phyloP scores from a whole-genome alignment of 2,329 filamentous ascomycete genomes.

The Trichophyton simii region DNA sequence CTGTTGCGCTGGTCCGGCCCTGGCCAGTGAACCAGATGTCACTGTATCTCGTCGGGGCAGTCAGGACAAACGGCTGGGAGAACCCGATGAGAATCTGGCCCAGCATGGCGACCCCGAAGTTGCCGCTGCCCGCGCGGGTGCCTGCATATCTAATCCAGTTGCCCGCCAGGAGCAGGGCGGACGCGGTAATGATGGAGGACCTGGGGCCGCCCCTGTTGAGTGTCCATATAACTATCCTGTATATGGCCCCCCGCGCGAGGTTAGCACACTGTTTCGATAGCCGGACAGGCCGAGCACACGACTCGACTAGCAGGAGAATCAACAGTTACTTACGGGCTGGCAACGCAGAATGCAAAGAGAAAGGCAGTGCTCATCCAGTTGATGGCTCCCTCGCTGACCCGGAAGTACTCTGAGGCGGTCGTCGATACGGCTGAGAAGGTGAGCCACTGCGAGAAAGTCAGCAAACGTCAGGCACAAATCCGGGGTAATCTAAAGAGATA shows the following conservation, averaged over 20 bases:
- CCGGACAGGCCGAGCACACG: neutral
- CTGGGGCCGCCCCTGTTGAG: constrained; percentile 68
- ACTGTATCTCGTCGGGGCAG: constrained; percentile 79
- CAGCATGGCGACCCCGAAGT: constrained; percentile 69
- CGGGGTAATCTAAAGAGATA: neutral
- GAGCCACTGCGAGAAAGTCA: constrained; percentile 54
- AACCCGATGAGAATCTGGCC: constrained; percentile 84
- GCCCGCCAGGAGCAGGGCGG: constrained; percentile 61
- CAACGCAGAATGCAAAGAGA: constrained; percentile 66
- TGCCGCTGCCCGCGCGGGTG: constrained; percentile 44
- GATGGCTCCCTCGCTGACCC: constrained; percentile 59
- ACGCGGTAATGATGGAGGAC: constrained; percentile 59
- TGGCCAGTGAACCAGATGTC: constrained; percentile 86
- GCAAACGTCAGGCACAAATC: too few relatives aligned
- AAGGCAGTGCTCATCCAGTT: constrained; percentile 91
- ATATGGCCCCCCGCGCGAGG: neutral
- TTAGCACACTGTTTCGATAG: neutral
- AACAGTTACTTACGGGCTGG: constrained; percentile 46
- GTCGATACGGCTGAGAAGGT: constrained; percentile 76
- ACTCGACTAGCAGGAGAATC: too few relatives aligned
- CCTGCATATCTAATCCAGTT: constrained; percentile 89
- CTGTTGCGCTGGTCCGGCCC: constrained; percentile 78
- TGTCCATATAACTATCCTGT: constrained; percentile 54
- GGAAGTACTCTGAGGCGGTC: constrained; percentile 62
- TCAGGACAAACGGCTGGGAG: constrained; percentile 82